Conservation (phyloP, 352 stramenopile species). For the Pythium angustatum region DNA sequence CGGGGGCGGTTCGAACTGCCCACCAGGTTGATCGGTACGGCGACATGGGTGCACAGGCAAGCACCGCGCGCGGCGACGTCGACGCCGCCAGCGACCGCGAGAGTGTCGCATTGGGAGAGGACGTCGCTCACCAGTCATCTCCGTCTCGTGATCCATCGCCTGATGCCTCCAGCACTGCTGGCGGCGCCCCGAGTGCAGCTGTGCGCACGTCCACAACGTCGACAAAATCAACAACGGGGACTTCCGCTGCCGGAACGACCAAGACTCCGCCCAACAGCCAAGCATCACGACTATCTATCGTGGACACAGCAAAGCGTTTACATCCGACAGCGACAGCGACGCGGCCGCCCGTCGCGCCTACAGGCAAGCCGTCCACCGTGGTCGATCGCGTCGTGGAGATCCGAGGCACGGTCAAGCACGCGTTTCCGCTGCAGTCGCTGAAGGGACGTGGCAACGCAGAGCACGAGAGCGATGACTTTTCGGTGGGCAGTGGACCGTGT, state of each 20-base stretch:
- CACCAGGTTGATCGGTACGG: background rate
- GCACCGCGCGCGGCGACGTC: slow-evolving; percentile 8
- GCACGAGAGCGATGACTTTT: slow-evolving; percentile 38
- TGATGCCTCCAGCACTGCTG: no score
- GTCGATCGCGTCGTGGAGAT: slow-evolving; percentile 32
- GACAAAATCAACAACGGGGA: no score
- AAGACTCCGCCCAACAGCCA: no score
- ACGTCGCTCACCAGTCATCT: background rate
- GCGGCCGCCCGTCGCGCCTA: slow-evolving; percentile 13
- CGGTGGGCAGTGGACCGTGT: slow-evolving; percentile 59
- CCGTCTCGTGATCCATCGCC: background rate
- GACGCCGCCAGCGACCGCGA: slow-evolving; percentile 10
- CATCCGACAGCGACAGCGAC: background rate
- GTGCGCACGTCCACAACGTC: background rate
- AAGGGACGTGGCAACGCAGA: background rate
- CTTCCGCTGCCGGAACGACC: no score
- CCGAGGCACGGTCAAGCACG: slow-evolving; percentile 49
- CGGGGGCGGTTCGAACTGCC: background rate
- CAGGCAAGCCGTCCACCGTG: background rate
- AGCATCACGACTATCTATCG: no score
- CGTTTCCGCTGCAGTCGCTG: slow-evolving; percentile 60
- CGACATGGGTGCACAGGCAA: slow-evolving; percentile 24
- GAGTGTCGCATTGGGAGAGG: slow-evolving; percentile 5
- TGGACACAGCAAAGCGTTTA: no score
- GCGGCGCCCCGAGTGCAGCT: no score